A percentile compares a stretch with the other conserved stretches of the same genome.
phyloP scores from a whole-genome alignment of 1,284 basidiomycete species.

The Peniophora sp. region DNA sequence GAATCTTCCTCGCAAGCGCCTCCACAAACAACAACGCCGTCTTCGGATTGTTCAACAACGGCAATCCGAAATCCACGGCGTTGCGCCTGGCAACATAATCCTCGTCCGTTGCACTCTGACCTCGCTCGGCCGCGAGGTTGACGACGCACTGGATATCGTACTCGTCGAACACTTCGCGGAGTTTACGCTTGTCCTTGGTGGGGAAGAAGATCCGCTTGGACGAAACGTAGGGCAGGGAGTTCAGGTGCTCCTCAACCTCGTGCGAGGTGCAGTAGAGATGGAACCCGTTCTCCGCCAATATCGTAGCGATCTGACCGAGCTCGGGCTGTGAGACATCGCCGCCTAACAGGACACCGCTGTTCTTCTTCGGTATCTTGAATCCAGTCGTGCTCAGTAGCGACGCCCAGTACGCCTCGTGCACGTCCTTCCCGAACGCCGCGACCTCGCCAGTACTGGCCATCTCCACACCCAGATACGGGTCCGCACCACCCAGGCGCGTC shows the following conservation, averaged over 20 bases:
- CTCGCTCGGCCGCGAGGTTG: conserved; percentile 85
- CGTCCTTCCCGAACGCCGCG: conserved; percentile 91
- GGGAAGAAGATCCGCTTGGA: conserved; percentile 95
- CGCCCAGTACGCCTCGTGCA: conserved; percentile 97
- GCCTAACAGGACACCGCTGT: conserved; percentile 82
- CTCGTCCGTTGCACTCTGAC: conserved; percentile 77
- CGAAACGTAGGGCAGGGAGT: conserved; percentile 69
- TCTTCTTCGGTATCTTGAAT: conserved; percentile 80
- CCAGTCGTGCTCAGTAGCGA: conserved; percentile 84
- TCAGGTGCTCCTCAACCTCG: conserved; percentile 79
- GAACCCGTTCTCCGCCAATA: conserved; percentile 77
- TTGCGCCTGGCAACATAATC: conserved; percentile 94
- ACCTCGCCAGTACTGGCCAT: conserved; percentile 99
- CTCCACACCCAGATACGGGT: conserved; percentile 97
- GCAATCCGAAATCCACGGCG: conserved; percentile 87
- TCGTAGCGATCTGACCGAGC: conserved; percentile 74
- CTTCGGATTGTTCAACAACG: conserved; percentile 87
- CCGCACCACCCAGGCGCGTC: conserved; percentile 91
- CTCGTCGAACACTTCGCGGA: conserved; percentile 90
- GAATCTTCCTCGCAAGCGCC: conserved; percentile 83
- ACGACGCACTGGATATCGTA: conserved; percentile 94
- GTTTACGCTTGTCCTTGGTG: conserved; percentile 92
- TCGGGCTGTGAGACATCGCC: conserved; percentile 82
- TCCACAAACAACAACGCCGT: conserved; percentile 91
- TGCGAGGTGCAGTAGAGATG: conserved; percentile 86